Base-by-base conservation (phyloP, 805 yeast species). In the Candida stauntonica region DNA sequence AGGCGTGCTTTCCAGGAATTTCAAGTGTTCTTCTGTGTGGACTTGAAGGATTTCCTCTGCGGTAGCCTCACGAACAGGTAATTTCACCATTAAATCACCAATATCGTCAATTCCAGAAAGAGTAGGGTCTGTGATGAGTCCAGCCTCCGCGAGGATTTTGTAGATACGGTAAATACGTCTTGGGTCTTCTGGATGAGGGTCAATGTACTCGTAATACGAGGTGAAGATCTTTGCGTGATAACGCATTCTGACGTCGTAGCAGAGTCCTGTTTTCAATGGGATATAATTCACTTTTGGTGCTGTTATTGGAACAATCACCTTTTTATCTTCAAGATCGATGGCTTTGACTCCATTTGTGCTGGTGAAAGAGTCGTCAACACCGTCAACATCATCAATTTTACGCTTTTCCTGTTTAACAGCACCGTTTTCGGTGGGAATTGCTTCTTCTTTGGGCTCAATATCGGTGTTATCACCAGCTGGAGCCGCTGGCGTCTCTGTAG, bases 161-260 rank as follows among this genome's bases (percentile, higher is more conserved):
- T 93, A 93, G 33, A 93, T 86, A 40, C 98, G 73, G 63, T 89
- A 93, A 26, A 91, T 89, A 50, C 99, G 77, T 46, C 99, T 73
- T 9, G 99, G 99, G 57, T 93, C 99, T 60, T 93, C 99, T 5
- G 99, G 99, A 58, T 93, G 99, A 2, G 98, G 99, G 57, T 93
- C 99, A 36, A 91, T 86, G 62, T 91, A 91, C 60, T 91, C 96
- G 52, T 77, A 85, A 50, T 91, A 86, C 2, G 93, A 83, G 3
- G 96, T 86, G 64, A 85, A 89, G 37, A 93, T 81, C 57, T 88
- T 86, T 28, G 97, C 95, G 60, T 93, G 99, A 61, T 91, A 93
- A 45, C 99, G 73, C 98, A 93, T 93, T 46, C 98, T 72, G 16
- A 88, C 97, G 60, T 93, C 99, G 62, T 93, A 93, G 42, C 95